Evolutionary conservation across 768 basidiomycete genomes (phyloP), one percentile per base, ranked within the genome.

Genomic region (Ramaria sp.): DNA sequence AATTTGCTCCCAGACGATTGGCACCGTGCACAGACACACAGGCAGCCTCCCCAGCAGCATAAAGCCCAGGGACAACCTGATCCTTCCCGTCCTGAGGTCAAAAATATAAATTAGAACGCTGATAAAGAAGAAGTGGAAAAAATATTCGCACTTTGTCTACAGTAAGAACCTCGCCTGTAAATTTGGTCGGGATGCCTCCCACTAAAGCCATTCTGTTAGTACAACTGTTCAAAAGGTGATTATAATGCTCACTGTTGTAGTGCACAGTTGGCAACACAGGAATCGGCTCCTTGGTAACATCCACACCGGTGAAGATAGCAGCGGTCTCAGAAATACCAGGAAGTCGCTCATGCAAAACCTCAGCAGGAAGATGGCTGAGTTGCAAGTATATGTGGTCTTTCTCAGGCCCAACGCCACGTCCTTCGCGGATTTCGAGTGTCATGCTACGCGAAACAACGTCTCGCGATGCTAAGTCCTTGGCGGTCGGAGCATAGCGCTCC

Each of bases 311-410:
- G 74, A 99, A 99, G 67, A 99, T 98, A 55, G 96, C 88, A 20
- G 96, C 96, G 8, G 96, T 99, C 76, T 99, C 96, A 47, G 96
- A 98, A 66, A 99, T 99, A 78, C 96, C 96, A 57, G 96, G 96
- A 24, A 99, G 77, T 65, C 96, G 83, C 70, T 98, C 95, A 65
- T 89, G 92, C 51, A 99, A 83, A 62, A 98, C 82, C 60, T 96
- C 93, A 48, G 96, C 78, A 55, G 96, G 96, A 18, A 99, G 75
- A 74, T 99, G 96, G 66, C 91, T 95, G 64, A 99, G 85, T 69
- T 98, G 96, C 58, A 99, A 75, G 72, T 84, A 94, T 65, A 98
- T 71, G 73, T 99, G 96, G 66, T 99, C 96, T 74, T 92, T 97
- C 61, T 98, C 94, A 25, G 93, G 89, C 54, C 96, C 96, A 61